Percentiles rank a stretch among this genome's conserved stretches.
Evolutionary conservation across 371 early-diverging fungal species (phyloP).

Genomic region (Syncephalastrum sp.): DNA sequence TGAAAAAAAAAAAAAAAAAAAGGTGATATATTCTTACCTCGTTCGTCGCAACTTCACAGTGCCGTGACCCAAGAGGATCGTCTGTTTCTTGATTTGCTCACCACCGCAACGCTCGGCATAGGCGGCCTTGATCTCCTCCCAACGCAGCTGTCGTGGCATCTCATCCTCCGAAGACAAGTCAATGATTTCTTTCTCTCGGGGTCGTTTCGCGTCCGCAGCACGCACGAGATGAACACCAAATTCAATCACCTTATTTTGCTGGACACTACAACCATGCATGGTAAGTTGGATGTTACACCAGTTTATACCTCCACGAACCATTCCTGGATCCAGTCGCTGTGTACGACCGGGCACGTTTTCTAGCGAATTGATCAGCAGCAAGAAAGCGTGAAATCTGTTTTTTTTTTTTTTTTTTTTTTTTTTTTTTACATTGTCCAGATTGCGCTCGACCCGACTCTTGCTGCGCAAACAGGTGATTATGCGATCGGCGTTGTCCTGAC

Average conservation of each 20-base stretch:
- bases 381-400: neutral
- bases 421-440: constrained; percentile 3
- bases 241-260: constrained; percentile 1
- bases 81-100: constrained; percentile 4
- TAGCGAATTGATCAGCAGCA: neutral
- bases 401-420: no score
- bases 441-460: constrained; percentile 6
- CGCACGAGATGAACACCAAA: neutral
- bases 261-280: neutral
- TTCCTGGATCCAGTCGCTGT: constrained; percentile 9
- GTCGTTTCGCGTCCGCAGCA: neutral
- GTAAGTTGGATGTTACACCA: neutral
- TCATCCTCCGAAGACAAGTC: constrained; percentile 12
- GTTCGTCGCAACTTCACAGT: no score
- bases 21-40: no score
- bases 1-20: no score
- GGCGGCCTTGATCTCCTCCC: constrained; percentile 13
- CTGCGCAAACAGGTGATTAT: constrained; percentile 12
- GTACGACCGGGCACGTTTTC: constrained; percentile 9
- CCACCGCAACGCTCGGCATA: constrained; percentile 4
- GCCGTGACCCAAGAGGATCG: no score
- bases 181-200: neutral
- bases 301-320: constrained; percentile 5
- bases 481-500: constrained; percentile 5
- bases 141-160: constrained; percentile 14